phyloP scores from a whole-genome alignment of 2,329 filamentous ascomycete genomes.

The Akanthomyces lecanii region DNA sequence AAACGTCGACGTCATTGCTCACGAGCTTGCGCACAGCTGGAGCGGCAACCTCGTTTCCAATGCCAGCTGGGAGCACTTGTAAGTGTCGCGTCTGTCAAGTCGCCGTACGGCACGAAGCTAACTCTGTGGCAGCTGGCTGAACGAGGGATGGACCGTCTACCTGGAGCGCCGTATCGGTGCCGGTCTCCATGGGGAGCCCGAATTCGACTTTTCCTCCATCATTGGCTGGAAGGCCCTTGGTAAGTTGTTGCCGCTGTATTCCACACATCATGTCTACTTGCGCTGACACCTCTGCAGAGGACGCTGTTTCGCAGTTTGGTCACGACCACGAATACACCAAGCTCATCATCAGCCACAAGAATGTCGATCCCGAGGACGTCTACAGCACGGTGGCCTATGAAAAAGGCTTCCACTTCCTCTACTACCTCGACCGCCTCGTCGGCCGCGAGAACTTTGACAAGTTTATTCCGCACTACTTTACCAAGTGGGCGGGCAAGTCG shows the following conservation, averaged over 20 bases:
- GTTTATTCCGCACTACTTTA: slow-evolving; percentile 95
- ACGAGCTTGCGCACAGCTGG: slow-evolving; percentile 75
- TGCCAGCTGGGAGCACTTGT: slow-evolving; percentile 78
- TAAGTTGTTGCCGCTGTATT: slow-evolving; percentile 27
- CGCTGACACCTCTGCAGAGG: slow-evolving; percentile 45
- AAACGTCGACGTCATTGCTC: slow-evolving; percentile 94
- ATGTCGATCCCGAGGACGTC: slow-evolving; percentile 90
- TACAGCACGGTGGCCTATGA: slow-evolving; percentile 93
- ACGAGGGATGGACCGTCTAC: slow-evolving; percentile 90
- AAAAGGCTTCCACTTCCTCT: slow-evolving; percentile 93
- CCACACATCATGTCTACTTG: background rate
- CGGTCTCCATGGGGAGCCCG: slow-evolving; percentile 72
- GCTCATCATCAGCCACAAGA: slow-evolving; percentile 79
- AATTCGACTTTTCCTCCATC: slow-evolving; percentile 91
- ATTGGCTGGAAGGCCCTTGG: slow-evolving; percentile 89
- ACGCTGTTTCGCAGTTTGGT: slow-evolving; percentile 74
- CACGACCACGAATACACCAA: slow-evolving; percentile 90
- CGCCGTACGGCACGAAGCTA: background rate
- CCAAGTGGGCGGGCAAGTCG: slow-evolving; percentile 76
- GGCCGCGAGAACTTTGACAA: slow-evolving; percentile 85
- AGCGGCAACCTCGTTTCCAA: slow-evolving; percentile 81
- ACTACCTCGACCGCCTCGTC: slow-evolving; percentile 80
- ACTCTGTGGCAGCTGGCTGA: slow-evolving; percentile 51
- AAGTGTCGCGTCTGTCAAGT: slow-evolving; percentile 26
- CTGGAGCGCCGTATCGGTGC: slow-evolving; percentile 81